Base-by-base conservation (phyloP, 805 yeast genomes). In the Kazachstania taianensis region DNA sequence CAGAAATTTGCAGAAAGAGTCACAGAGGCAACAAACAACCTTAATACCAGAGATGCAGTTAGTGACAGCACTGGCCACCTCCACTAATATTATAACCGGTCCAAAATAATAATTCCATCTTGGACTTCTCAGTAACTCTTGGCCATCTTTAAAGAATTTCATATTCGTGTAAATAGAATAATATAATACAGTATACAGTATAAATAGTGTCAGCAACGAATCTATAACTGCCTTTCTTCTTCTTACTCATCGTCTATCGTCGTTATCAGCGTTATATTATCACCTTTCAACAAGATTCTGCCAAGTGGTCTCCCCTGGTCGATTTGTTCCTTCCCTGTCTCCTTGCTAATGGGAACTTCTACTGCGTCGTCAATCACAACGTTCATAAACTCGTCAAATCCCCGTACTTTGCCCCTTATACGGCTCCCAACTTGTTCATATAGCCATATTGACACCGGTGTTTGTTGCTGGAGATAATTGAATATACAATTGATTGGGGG, bases 361-460 rank as follows among this genome's bases (percentile, higher is more conserved):
- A 56, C 50, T 0, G 81, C 80, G 33, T 73, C 72, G 23, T 72
- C 77, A 16, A 77, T 60, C 4, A 76, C 81, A 13, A 77, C 62
- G 54, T 92, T 92, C 98, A 92, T 94, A 52, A 87, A 89, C 63
- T 94, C 98, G 59, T 92, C 99, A 59, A 94, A 89, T 1, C 99
- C 99, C 41, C 79, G 68, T 20, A 92, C 78, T 41, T 70, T 73
- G 1, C 98, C 98, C 47, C 81, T 82, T 20, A 89, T 72, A 44
- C 94, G 68, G 45, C 70, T 67, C 15, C 75, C 76, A 1, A 78
- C 71, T 57, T 92, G 96, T 51, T 92, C 97, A 46, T 70, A 86
- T 8, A 92, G 65, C 96, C 96, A 89, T 24, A 92, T 74, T 6
- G 79, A 73, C 23, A 92, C 96, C 14, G 66, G 62, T 1, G 81